These are phyloP conservation scores for Fraxinus floribunda DNA, from an alignment of 305 asterid genomes.

Conservation along the genomic window DNA sequence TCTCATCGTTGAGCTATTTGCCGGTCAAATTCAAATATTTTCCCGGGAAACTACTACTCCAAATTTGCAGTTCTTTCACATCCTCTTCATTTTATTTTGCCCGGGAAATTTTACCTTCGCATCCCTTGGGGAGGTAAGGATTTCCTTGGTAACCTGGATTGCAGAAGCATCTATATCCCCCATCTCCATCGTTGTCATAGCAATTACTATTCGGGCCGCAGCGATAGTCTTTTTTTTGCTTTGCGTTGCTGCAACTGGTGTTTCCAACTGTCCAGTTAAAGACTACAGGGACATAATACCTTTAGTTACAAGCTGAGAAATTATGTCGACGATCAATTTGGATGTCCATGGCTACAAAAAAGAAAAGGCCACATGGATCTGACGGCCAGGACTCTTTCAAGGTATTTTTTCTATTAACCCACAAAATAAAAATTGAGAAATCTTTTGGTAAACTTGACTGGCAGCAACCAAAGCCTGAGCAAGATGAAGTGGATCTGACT, in stretches of 20 bases:
- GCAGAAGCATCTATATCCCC: constrained; percentile 35
- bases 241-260: constrained; percentile 30
- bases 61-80: constrained; percentile 29
- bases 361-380: constrained; percentile 19
- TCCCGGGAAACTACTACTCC: constrained; percentile 19
- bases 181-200: neutral
- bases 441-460: constrained; percentile 17
- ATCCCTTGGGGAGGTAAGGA: constrained; percentile 38
- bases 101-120: constrained; percentile 28
- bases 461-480: constrained; percentile 38
- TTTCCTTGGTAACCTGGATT: constrained; percentile 32
- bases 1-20: constrained; percentile 47
- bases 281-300: neutral
- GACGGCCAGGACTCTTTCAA: neutral
- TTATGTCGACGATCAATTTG: neutral
- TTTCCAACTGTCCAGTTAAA: constrained; percentile 36
- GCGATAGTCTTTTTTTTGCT: neutral
- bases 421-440: neutral
- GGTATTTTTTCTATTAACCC: constrained; percentile 29
- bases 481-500: constrained; percentile 2
- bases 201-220: constrained; percentile 28
- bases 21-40: neutral
- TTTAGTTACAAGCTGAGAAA: constrained; percentile 10
- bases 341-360: constrained; percentile 19
- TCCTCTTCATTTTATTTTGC: constrained; percentile 52